Evolutionary conservation across 495 filamentous ascomycete species (phyloP).

Genomic region (Penicillium robsamsonii): DNA sequence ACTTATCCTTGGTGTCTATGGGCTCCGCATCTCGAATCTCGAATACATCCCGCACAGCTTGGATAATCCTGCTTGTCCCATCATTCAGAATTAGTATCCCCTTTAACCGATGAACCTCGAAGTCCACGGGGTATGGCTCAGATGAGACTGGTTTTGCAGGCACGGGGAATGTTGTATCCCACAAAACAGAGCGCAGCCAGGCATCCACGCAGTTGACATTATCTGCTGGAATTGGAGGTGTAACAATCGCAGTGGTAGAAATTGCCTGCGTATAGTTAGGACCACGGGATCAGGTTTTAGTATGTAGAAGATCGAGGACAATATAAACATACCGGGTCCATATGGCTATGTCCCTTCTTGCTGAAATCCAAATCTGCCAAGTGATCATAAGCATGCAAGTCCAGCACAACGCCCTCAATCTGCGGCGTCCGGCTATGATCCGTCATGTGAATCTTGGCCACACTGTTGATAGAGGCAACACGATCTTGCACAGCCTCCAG

Average conservation of each 20-base stretch:
- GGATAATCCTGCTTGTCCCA: constrained; percentile 70
- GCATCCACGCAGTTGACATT: constrained; percentile 64
- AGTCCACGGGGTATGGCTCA: constrained; percentile 33
- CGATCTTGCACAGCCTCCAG: constrained; percentile 62
- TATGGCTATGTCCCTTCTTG: constrained; percentile 69
- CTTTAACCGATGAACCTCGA: constrained; percentile 84
- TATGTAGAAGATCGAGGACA: not conserved
- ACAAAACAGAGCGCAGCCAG: constrained; percentile 82
- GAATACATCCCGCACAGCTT: constrained; percentile 91
- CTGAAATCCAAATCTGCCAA: constrained; percentile 65
- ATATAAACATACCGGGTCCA: constrained; percentile 67
- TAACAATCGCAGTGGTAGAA: constrained; percentile 70
- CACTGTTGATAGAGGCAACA: constrained; percentile 80
- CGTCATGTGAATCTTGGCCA: constrained; percentile 81
- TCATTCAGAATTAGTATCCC: constrained; percentile 63
- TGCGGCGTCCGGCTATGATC: constrained; percentile 73
- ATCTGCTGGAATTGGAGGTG: constrained; percentile 52
- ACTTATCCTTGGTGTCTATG: constrained; percentile 23
- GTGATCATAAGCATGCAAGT: constrained; percentile 89
- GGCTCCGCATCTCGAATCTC: constrained; percentile 72
- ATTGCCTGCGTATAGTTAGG: constrained; percentile 59
- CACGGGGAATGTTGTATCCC: constrained; percentile 68
- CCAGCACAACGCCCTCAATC: constrained; percentile 80
- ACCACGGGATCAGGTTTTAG: not conserved
- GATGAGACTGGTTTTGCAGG: constrained; percentile 3